phyloP scores from a whole-genome alignment of 192 early-diverging fungal genomes.

The Ambispora gerdemannii region DNA sequence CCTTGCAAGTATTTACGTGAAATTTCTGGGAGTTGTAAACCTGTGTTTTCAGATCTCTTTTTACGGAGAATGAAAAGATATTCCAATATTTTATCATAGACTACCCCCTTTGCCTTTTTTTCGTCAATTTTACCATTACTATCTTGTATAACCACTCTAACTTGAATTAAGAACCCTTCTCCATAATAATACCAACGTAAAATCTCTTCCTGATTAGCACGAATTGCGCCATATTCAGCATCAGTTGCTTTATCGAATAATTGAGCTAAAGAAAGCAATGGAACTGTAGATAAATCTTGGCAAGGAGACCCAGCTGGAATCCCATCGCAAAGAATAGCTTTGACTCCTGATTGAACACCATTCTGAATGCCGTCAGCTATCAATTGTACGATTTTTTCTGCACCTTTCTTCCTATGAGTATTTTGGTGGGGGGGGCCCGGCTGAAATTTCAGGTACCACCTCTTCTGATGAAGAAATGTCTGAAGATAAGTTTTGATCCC shows the following conservation, averaged over 20 bases:
- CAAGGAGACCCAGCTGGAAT: not conserved
- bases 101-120: constrained; percentile 19
- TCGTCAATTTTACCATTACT: constrained; percentile 18
- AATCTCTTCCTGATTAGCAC: constrained; percentile 9
- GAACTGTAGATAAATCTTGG: constrained; percentile 1
- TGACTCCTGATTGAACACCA: too few relatives aligned
- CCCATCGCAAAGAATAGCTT: not conserved
- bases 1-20: not conserved
- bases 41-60: constrained; percentile 8
- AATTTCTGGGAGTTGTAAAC: constrained; percentile 20
- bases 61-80: constrained; percentile 14
- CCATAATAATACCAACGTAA: constrained; percentile 4
- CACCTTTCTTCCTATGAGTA: constrained; percentile 21
- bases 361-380: constrained; percentile 25
- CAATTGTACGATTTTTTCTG: constrained; percentile 23
- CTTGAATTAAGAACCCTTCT: not conserved
- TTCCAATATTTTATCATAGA: constrained; percentile 20
- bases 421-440: not conserved
- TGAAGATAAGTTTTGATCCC: constrained; percentile 12
- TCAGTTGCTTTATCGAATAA: constrained; percentile 22
- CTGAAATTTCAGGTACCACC: constrained; percentile 23
- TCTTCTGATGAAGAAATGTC: not conserved
- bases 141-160: not conserved
- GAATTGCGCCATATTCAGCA: constrained; percentile 4
- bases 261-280: constrained; percentile 18